Evolutionary conservation across 2,329 filamentous ascomycete species (phyloP).

Genomic region (Ramularia collo-cygni): DNA sequence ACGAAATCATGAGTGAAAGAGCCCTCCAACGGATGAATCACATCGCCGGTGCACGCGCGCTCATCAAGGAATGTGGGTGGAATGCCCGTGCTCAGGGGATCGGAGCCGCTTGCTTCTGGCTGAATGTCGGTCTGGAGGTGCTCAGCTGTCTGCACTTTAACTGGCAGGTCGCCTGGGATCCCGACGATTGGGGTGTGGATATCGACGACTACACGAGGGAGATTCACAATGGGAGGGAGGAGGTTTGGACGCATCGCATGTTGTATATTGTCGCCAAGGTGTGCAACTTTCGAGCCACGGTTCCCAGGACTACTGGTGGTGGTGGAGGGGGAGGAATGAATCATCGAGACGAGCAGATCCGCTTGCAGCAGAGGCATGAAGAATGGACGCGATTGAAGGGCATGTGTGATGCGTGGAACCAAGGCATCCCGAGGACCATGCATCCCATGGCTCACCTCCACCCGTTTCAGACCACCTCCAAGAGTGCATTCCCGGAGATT

Average conservation of each 20-base stretch:
- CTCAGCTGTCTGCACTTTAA: constrained; percentile 80
- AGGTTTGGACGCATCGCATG: constrained; percentile 82
- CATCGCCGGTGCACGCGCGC: constrained; percentile 72
- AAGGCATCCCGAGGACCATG: constrained; percentile 75
- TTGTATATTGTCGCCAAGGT: constrained; percentile 84
- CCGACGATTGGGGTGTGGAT: constrained; percentile 82
- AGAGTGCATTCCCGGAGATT: constrained; percentile 76
- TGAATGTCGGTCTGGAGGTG: constrained; percentile 88
- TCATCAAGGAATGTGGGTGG: constrained; percentile 89
- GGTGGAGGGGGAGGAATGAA: constrained; percentile 46
- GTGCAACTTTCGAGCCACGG: constrained; percentile 71
- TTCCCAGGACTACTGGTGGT: constrained; percentile 44
- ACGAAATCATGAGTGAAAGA: constrained; percentile 84
- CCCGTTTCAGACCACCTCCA: constrained; percentile 57
- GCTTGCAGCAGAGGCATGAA: constrained; percentile 57
- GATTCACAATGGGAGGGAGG: constrained; percentile 59
- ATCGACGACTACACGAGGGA: constrained; percentile 59
- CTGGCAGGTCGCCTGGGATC: constrained; percentile 81
- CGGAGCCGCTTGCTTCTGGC: constrained; percentile 86
- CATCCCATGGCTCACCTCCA: constrained; percentile 73
- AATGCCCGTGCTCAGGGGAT: constrained; percentile 71
- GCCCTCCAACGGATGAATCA: constrained; percentile 80
- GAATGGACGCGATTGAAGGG: constrained; percentile 76
- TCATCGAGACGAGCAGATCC: constrained; percentile 56
- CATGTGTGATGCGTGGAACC: constrained; percentile 79